phyloP scores from a whole-genome alignment of 495 filamentous ascomycete genomes.

The Glonium stellatum region DNA sequence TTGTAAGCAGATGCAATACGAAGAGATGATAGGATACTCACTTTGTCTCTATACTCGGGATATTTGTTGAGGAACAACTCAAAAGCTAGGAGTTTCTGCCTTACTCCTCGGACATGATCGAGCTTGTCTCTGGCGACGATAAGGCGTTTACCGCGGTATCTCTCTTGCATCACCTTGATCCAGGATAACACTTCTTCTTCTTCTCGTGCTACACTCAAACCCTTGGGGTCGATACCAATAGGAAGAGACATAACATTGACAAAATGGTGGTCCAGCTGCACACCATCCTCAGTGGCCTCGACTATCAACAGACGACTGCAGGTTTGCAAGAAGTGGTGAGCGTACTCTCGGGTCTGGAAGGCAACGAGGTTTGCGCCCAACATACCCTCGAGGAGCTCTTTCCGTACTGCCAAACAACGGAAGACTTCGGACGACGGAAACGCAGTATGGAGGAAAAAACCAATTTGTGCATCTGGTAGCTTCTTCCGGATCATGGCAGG shows the following conservation, averaged over 20 bases:
- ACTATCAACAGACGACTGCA: conserved; percentile 81
- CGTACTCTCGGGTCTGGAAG: conserved; percentile 89
- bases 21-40: conserved; percentile 23
- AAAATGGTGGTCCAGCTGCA: conserved; percentile 88
- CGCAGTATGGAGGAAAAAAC: conserved; percentile 89
- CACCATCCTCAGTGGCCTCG: conserved; percentile 77
- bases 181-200: conserved; percentile 66
- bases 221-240: conserved; percentile 79
- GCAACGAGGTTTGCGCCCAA: conserved; percentile 84
- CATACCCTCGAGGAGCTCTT: conserved; percentile 80
- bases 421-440: conserved; percentile 96
- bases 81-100: conserved; percentile 86
- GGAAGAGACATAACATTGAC: conserved; percentile 71
- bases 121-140: conserved; percentile 92
- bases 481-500: conserved; percentile 82
- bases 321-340: conserved; percentile 86
- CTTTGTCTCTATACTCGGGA: conserved; percentile 77
- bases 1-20: background rate
- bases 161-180: conserved; percentile 68
- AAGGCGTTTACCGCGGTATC: conserved; percentile 76
- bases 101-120: conserved; percentile 80
- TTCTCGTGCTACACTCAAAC: conserved; percentile 62
- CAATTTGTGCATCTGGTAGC: conserved; percentile 81
- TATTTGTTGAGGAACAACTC: conserved; percentile 91
- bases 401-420: conserved; percentile 76